Conservation (phyloP, 2,329 filamentous ascomycete species). For the Graphilbum ipis-grandicollis region DNA sequence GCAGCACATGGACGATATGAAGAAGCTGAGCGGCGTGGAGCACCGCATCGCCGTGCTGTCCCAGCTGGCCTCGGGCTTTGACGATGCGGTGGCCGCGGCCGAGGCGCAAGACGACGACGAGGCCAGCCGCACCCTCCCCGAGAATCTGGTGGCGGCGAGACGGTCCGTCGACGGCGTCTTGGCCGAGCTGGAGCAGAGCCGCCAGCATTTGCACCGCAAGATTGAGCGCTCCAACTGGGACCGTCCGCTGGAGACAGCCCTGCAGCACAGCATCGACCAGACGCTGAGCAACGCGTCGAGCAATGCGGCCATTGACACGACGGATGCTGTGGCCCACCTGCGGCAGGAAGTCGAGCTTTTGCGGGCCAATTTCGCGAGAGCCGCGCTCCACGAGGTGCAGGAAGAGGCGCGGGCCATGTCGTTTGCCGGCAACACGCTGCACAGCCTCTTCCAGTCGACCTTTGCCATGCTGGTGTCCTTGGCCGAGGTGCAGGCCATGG, state of each 20-base stretch:
- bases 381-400: slow-evolving; percentile 57
- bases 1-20: slow-evolving; percentile 64
- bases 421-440: slow-evolving; percentile 50
- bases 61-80: slow-evolving; percentile 85
- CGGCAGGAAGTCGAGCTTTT: slow-evolving; percentile 72
- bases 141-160: slow-evolving; percentile 48
- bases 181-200: slow-evolving; percentile 72
- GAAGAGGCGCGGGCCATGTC: slow-evolving; percentile 57
- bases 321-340: slow-evolving; percentile 50
- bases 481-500: slow-evolving; percentile 65
- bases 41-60: slow-evolving; percentile 73
- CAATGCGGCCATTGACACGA: slow-evolving; percentile 36
- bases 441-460: slow-evolving; percentile 73
- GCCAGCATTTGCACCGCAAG: slow-evolving; percentile 78
- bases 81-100: too few species aligned
- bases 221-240: slow-evolving; percentile 75
- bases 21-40: slow-evolving; percentile 66
- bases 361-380: slow-evolving; percentile 66
- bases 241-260: slow-evolving; percentile 66
- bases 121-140: too few species aligned
- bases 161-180: slow-evolving; percentile 82
- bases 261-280: slow-evolving; percentile 70
- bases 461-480: slow-evolving; percentile 82
- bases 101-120: too few species aligned
- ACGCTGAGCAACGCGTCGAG: slow-evolving; percentile 55